A percentile compares a stretch with the other conserved stretches of the same genome.
Conservation (phyloP, 1,139 yeast species). For the Saccharomyces hybrid region DNA sequence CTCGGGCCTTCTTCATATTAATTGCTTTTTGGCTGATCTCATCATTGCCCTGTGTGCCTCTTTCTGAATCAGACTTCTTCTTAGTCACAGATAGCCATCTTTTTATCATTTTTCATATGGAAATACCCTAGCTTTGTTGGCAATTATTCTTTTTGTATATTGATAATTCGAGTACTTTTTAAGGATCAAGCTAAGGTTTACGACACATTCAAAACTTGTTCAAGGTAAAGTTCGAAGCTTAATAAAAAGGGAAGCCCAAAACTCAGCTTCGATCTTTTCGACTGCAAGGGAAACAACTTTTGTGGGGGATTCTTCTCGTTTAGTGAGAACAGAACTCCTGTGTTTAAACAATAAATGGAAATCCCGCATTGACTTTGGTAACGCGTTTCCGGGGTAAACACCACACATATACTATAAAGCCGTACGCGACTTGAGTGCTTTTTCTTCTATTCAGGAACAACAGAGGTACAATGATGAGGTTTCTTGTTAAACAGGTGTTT, state of each 20-base stretch:
- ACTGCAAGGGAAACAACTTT: neutral
- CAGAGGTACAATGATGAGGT: neutral
- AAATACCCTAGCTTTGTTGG: neutral
- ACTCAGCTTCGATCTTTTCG: neutral
- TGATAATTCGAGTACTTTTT: neutral
- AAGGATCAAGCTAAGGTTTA: neutral
- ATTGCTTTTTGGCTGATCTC: neutral
- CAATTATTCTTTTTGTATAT: neutral
- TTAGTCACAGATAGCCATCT: constrained; percentile 12
- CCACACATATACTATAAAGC: neutral
- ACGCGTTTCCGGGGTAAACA: neutral
- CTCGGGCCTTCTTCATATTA: neutral
- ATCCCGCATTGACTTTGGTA: neutral
- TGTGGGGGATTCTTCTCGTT: neutral
- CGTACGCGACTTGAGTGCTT: neutral
- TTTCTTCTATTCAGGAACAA: neutral
- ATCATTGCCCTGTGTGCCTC: neutral
- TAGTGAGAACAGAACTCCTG: neutral
- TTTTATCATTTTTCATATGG: constrained; percentile 9
- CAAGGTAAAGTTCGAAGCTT: neutral
- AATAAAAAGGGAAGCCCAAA: neutral
- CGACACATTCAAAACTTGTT: neutral
- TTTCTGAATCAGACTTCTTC: constrained; percentile 2
- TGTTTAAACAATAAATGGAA: neutral
- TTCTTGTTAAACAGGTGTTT: neutral